Evolutionary conservation across 2,329 filamentous ascomycete genomes (phyloP).

Genomic region (Aspergillus neoniger): DNA sequence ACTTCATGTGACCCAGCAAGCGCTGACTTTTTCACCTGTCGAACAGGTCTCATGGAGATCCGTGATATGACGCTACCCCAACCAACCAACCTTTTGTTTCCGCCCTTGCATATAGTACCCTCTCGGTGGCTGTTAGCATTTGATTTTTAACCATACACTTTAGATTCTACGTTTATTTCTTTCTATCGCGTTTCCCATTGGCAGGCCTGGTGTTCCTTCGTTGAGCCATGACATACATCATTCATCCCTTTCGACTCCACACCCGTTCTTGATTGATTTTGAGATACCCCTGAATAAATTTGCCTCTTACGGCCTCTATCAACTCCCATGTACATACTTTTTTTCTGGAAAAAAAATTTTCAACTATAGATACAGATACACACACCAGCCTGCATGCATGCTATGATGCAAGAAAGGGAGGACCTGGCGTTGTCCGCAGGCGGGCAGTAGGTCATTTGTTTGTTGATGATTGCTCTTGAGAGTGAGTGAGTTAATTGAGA

Average conservation of each 20-base stretch:
- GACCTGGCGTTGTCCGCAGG: constrained; percentile 17
- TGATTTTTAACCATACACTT: neutral
- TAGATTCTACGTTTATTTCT: constrained; percentile 9
- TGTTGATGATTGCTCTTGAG: neutral
- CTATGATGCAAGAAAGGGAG: constrained; percentile 4
- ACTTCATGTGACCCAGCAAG: constrained; percentile 9
- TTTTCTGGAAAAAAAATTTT: constrained; percentile 14
- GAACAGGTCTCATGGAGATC: constrained; percentile 12
- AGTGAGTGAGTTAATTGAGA: neutral
- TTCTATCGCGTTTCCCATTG: constrained; percentile 12
- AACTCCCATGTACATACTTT: constrained; percentile 35
- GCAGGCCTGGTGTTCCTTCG: constrained; percentile 25
- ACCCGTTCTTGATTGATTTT: constrained; percentile 32
- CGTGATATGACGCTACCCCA: neutral
- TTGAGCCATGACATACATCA: constrained; percentile 13
- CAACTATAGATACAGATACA: constrained; percentile 32
- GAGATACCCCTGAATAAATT: constrained; percentile 43
- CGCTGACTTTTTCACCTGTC: constrained; percentile 3
- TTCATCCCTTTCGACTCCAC: constrained; percentile 23
- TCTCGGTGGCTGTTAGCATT: neutral
- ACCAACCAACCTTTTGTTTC: too few relatives aligned
- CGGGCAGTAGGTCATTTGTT: constrained; percentile 13
- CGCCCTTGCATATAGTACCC: neutral
- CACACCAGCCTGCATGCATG: constrained; percentile 9
- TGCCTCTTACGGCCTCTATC: constrained; percentile 31